Percentiles rank a stretch among this genome's conserved stretches.
Conservation (phyloP, 352 stramenopile genomes). For the Pythium monospermum region DNA sequence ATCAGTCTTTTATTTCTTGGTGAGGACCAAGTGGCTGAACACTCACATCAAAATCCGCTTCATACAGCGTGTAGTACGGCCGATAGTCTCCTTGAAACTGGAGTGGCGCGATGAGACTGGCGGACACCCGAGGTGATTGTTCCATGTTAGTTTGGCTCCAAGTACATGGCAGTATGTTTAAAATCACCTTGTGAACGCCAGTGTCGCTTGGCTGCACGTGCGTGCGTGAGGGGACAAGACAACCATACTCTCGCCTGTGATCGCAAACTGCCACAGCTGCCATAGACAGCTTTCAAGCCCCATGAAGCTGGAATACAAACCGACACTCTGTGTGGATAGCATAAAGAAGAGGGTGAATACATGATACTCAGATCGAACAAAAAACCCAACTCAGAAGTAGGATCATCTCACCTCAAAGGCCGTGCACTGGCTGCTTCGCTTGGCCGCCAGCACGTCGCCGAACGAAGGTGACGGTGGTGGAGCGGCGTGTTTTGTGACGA, state of each 20-base stretch:
- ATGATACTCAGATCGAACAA: neutral
- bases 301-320: slow-evolving; percentile 82
- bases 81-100: slow-evolving; percentile 77
- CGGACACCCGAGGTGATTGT: too few relatives aligned
- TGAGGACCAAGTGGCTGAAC: too few relatives aligned
- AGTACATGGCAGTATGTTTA: too few relatives aligned
- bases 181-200: slow-evolving; percentile 81
- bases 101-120: slow-evolving; percentile 77
- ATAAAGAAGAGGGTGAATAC: neutral
- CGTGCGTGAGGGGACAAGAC: slow-evolving; percentile 73
- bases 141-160: too few relatives aligned
- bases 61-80: slow-evolving; percentile 85
- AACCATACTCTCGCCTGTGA: slow-evolving; percentile 76
- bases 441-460: slow-evolving; percentile 64
- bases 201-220: slow-evolving; percentile 74
- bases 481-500: slow-evolving; percentile 27
- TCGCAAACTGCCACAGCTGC: slow-evolving; percentile 82
- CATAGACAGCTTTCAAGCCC: slow-evolving; percentile 68
- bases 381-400: too few relatives aligned
- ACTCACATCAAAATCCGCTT: slow-evolving; percentile 77
- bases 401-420: slow-evolving; percentile 62
- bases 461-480: slow-evolving; percentile 55
- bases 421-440: slow-evolving; percentile 37
- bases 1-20: too few relatives aligned
- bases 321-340: slow-evolving; percentile 61